Evolutionary conservation across 2,329 filamentous ascomycete species (phyloP), one percentile per base, ranked within the genome.

Genomic region (Calonectria pseudoreteaudii): DNA sequence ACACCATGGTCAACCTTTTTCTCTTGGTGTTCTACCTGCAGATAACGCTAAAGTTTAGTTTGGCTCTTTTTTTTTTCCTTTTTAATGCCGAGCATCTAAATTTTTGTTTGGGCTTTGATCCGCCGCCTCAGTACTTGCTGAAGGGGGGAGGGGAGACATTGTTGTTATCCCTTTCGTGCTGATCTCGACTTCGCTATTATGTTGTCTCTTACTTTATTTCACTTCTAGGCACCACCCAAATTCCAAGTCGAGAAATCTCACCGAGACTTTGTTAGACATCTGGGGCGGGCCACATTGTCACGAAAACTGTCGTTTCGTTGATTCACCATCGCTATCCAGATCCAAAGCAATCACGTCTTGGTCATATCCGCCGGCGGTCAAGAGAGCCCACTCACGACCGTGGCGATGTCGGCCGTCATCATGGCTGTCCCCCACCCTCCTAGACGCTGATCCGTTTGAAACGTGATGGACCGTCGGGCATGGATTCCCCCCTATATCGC

Each of bases 371-470:
- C 58, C 53, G n/a, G 70, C 66, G 38, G 70, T 66, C 56, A 68
- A 65, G 56, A 56, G 56, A 65, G 58, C 49, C 66, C 53, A 72
- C 66, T 31, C 28, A 9, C 23, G n/a, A 23, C 5, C 34, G 58
- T 65, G 70, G 65, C 56, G 56, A 65, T 68, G 66, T 64, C 70
- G 56, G 65, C 64, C 31, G 31, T 60, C 56, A 62, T 71, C 53
- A 62, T 50, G 38, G 36, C 60, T 62, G n/a, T 44, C 31, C 69
- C 62, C 52, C 69, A 52, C 62, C 34, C 56, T 31, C 34, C 56
- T 34, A 13, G 52, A 38, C 38, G 56, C 7, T 38, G 56, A 60
- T 60, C 56, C 56, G 36, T 60, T 60, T 16, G 34, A 60, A 60
- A 60, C 62, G 49, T 60, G 28, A 64, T 47, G 38, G 38, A 11